Conservation (phyloP, 2,329 filamentous ascomycete genomes). For the Lasiodiplodia sp. region DNA sequence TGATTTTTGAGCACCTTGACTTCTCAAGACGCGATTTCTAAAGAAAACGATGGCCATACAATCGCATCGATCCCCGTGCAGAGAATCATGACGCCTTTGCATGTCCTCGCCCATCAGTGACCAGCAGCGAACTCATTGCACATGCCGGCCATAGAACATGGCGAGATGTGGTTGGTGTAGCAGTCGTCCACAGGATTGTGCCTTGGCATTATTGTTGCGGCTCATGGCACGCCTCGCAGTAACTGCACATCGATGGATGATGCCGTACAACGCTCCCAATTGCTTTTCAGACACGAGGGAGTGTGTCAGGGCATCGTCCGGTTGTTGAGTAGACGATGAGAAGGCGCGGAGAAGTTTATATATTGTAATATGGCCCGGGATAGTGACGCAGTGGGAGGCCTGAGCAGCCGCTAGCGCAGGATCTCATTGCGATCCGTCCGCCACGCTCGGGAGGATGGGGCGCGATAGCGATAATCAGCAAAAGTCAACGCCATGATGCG, state of each 20-base stretch:
- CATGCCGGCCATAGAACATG: constrained; percentile 8
- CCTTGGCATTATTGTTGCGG: constrained; percentile 5
- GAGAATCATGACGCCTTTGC: neutral
- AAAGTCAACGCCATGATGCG: neutral
- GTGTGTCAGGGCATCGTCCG: constrained; percentile 22
- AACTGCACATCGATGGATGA: constrained; percentile 11
- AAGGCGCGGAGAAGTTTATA: neutral
- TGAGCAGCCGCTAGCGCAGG: constrained; percentile 22
- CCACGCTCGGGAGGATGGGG: constrained; percentile 16
- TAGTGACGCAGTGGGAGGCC: constrained; percentile 25
- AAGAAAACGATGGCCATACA: neutral
- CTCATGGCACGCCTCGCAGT: constrained; percentile 21
- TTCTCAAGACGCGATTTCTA: neutral
- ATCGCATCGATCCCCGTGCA: neutral
- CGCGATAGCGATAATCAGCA: constrained; percentile 5
- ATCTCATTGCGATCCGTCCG: constrained; percentile 16
- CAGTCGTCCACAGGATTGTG: constrained; percentile 16
- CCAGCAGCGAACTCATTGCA: neutral
- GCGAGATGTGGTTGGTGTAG: constrained; percentile 16
- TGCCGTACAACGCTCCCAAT: constrained; percentile 25
- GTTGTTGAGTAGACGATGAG: neutral
- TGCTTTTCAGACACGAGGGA: constrained; percentile 8
- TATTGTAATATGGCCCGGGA: constrained; percentile 6
- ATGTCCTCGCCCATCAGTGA: constrained; percentile 5
- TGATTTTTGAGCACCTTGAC: too few species aligned